Evolutionary conservation across 2,329 filamentous ascomycete species (phyloP).

Genomic region (Arthrocladium fulminans): DNA sequence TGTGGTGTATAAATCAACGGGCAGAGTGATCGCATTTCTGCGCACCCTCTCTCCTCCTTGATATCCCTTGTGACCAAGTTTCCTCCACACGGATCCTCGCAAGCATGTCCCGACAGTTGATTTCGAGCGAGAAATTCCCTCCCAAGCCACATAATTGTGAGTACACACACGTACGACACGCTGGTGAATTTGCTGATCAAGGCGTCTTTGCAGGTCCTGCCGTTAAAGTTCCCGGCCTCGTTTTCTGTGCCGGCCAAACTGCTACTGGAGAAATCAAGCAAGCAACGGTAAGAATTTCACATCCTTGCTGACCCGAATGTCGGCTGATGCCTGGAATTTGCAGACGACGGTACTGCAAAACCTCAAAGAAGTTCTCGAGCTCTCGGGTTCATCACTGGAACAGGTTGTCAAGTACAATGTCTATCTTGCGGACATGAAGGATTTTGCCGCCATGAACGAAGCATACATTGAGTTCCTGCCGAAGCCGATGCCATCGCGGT

Average conservation of each 20-base stretch:
- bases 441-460: slow-evolving; percentile 70
- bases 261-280: slow-evolving; percentile 43
- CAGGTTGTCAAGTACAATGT: slow-evolving; percentile 61
- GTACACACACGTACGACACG: slow-evolving; percentile 11
- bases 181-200: slow-evolving; percentile 22
- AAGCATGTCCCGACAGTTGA: slow-evolving; percentile 39
- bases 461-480: slow-evolving; percentile 47
- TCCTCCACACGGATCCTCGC: background rate
- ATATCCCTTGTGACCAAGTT: too few relatives aligned
- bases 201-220: slow-evolving; percentile 28
- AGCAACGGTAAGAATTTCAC: slow-evolving; percentile 32
- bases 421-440: slow-evolving; percentile 56
- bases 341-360: slow-evolving; percentile 32
- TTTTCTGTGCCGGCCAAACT: slow-evolving; percentile 42
- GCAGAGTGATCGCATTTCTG: too few relatives aligned
- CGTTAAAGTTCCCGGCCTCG: slow-evolving; percentile 38
- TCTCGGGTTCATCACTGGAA: slow-evolving; percentile 49
- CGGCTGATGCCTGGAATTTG: too few relatives aligned
- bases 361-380: slow-evolving; percentile 50
- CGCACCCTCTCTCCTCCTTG: slow-evolving; percentile 6
- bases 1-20: too few relatives aligned
- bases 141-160: slow-evolving; percentile 39
- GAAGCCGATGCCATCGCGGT: slow-evolving; percentile 36
- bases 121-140: slow-evolving; percentile 41
- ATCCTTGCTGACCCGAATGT: too few relatives aligned